These are phyloP conservation scores for Suillus paluster DNA, from an alignment of 768 basidiomycete species.

Conservation along the genomic window DNA sequence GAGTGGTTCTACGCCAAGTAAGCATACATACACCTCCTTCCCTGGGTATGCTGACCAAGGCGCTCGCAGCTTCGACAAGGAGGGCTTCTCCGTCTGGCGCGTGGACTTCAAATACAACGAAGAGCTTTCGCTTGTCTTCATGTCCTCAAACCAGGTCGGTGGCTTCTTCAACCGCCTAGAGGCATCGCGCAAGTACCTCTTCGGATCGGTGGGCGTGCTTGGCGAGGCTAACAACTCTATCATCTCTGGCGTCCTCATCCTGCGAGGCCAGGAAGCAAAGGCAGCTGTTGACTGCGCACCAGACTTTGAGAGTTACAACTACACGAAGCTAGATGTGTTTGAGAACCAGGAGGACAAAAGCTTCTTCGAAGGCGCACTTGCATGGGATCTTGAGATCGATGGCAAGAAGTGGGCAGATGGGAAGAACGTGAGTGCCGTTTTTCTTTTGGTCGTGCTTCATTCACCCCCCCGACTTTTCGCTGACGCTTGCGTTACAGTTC, in stretches of 20 bases:
- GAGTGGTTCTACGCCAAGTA: slow-evolving; percentile 99
- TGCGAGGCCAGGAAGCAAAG: slow-evolving; percentile 76
- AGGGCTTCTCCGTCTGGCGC: slow-evolving; percentile 90
- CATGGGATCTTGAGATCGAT: slow-evolving; percentile 90
- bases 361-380: slow-evolving; percentile 91
- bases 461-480: background rate
- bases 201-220: slow-evolving; percentile 91
- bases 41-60: slow-evolving; percentile 9
- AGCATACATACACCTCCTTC: slow-evolving; percentile 29
- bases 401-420: slow-evolving; percentile 93
- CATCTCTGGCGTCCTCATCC: slow-evolving; percentile 83
- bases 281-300: slow-evolving; percentile 82
- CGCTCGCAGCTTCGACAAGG: slow-evolving; percentile 72
- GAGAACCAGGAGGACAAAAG: slow-evolving; percentile 75
- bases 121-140: slow-evolving; percentile 91
- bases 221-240: slow-evolving; percentile 77
- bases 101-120: slow-evolving; percentile 97
- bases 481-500: slow-evolving; percentile 27
- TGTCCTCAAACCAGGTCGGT: slow-evolving; percentile 92
- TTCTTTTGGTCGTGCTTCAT: background rate
- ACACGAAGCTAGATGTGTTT: slow-evolving; percentile 72
- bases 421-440: slow-evolving; percentile 71
- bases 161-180: slow-evolving; percentile 99
- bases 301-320: slow-evolving; percentile 90
- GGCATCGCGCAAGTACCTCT: slow-evolving; percentile 95